Conservation (phyloP, 352 stramenopile species). For the Phytophthora palmivora region DNA sequence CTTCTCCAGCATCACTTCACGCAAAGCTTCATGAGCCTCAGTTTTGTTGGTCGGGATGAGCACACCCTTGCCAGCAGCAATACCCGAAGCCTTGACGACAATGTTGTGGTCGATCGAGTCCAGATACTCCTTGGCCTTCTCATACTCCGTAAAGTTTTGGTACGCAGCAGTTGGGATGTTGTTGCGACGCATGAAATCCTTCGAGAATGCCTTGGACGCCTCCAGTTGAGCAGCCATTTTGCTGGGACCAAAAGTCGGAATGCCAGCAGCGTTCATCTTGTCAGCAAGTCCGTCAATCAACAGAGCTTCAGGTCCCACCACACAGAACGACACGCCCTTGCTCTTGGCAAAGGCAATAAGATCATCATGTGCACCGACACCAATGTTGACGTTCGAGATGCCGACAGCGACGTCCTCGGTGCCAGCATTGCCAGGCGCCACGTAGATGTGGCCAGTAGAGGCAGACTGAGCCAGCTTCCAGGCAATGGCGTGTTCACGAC, state of each 20-base stretch:
- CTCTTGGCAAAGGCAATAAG: slow-evolving; percentile 81
- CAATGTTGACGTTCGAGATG: slow-evolving; percentile 86
- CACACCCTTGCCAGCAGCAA: slow-evolving; percentile 99
- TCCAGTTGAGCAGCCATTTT: slow-evolving; percentile 96
- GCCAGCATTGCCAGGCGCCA: slow-evolving; percentile 93
- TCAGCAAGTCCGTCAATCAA: slow-evolving; percentile 97
- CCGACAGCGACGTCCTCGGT: slow-evolving; percentile 58
- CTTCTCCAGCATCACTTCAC: slow-evolving; percentile 98
- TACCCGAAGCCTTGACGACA: slow-evolving; percentile 99
- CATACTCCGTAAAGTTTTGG: slow-evolving; percentile 95
- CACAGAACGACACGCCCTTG: slow-evolving; percentile 95
- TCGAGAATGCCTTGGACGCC: slow-evolving; percentile 98
- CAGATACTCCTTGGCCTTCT: slow-evolving; percentile 92
- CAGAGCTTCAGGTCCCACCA: slow-evolving; percentile 97
- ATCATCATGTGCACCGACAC: slow-evolving; percentile 62
- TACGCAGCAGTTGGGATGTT: slow-evolving; percentile 98
- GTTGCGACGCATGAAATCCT: slow-evolving; percentile 99
- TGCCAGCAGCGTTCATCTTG: slow-evolving; percentile 90
- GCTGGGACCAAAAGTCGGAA: slow-evolving; percentile 97
- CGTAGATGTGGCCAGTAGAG: slow-evolving; percentile 81
- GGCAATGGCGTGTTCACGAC: slow-evolving; percentile 95
- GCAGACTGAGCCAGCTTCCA: slow-evolving; percentile 92
- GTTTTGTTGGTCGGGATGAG: slow-evolving; percentile 95
- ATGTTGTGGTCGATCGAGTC: slow-evolving; percentile 94
- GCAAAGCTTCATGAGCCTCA: slow-evolving; percentile 93